These are phyloP conservation scores for Pyrenochaeta sp. DNA, from an alignment of 2,329 filamentous ascomycete species.

Conservation along the genomic window DNA sequence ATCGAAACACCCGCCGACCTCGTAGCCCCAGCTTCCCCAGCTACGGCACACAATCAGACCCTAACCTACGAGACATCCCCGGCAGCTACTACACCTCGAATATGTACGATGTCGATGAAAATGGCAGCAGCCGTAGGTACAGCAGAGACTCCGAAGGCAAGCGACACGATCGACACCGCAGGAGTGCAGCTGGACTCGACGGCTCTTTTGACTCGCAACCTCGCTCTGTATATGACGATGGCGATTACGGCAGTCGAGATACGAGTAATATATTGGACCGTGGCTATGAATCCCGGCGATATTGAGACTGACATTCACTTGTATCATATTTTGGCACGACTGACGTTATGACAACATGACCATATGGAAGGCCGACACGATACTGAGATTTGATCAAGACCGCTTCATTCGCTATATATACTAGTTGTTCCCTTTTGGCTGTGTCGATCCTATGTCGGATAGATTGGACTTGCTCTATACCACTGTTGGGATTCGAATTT, in stretches of 20 bases:
- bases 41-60: slow-evolving; percentile 45
- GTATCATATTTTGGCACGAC: neutral
- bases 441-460: neutral
- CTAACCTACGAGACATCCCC: slow-evolving; percentile 40
- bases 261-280: slow-evolving; percentile 39
- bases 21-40: slow-evolving; percentile 45
- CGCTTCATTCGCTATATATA: no score
- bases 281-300: slow-evolving; percentile 39
- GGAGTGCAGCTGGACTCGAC: slow-evolving; percentile 34
- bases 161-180: slow-evolving; percentile 33
- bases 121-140: slow-evolving; percentile 35
- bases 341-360: slow-evolving; percentile 12
- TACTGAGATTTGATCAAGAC: no score
- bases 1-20: slow-evolving; percentile 32
- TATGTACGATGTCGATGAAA: slow-evolving; percentile 42
- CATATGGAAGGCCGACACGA: no score
- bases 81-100: slow-evolving; percentile 41
- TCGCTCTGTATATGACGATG: slow-evolving; percentile 41
- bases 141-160: slow-evolving; percentile 40
- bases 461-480: slow-evolving; percentile 5
- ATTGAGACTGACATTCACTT: slow-evolving; percentile 23
- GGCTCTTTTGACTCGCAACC: slow-evolving; percentile 37
- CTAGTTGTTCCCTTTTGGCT: no score
- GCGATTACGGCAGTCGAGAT: slow-evolving; percentile 36
- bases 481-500: slow-evolving; percentile 2